Conservation (phyloP, 164 flowering plant genomes). For the Aristolochia fimbriata region DNA sequence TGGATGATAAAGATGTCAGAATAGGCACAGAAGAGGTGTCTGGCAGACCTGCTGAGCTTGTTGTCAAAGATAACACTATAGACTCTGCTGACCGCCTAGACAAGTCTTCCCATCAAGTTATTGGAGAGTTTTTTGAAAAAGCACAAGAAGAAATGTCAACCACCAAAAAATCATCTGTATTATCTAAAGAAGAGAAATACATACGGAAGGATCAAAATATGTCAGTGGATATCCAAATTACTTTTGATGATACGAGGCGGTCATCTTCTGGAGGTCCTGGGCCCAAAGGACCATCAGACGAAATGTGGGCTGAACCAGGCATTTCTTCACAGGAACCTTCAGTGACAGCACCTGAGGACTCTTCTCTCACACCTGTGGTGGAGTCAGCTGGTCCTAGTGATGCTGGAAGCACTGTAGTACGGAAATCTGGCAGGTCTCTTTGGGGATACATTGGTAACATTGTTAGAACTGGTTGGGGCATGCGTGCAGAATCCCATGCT, state of each 20-base stretch:
- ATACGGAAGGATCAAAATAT: not conserved
- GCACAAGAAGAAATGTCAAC: slow-evolving; percentile 31
- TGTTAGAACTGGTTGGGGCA: slow-evolving; percentile 47
- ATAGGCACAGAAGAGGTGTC: slow-evolving; percentile 13
- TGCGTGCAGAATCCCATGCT: slow-evolving; percentile 36
- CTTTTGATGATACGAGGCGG: slow-evolving; percentile 24
- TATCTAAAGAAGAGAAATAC: slow-evolving; percentile 15
- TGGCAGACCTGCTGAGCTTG: slow-evolving; percentile 10
- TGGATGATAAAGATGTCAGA: slow-evolving; percentile 18
- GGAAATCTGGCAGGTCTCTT: slow-evolving; percentile 59
- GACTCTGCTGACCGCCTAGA: slow-evolving; percentile 49
- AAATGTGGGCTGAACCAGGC: slow-evolving; percentile 64
- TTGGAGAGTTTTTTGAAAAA: slow-evolving; percentile 60
- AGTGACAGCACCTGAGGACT: slow-evolving; percentile 20
- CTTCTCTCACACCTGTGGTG: slow-evolving; percentile 5
- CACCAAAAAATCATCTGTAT: not conserved
- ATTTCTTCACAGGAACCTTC: slow-evolving; percentile 29
- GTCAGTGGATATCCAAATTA: not conserved
- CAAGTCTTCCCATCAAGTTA: slow-evolving; percentile 40
- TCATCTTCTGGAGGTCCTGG: slow-evolving; percentile 38
- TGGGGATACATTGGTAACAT: slow-evolving; percentile 62
- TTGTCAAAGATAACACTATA: slow-evolving; percentile 35
- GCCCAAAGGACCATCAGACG: slow-evolving; percentile 58
- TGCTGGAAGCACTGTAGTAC: slow-evolving; percentile 25
- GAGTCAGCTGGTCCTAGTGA: not conserved